Base-by-base conservation (phyloP, 345 rosid genomes). In the Brassica juncea region DNA sequence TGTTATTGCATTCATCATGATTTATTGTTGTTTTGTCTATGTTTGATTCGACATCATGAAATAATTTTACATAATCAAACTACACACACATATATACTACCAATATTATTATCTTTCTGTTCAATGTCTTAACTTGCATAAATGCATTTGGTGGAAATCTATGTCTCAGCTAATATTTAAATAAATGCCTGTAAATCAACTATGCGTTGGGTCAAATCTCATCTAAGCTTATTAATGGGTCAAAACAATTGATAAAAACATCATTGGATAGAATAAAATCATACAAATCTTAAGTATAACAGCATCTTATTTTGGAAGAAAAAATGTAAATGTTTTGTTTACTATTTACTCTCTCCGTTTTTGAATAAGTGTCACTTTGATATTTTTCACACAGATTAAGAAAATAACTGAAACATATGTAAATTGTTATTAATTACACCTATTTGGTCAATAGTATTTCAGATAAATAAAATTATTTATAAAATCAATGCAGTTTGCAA, bases 141-240 rank as follows among this genome's bases (percentile, higher is more conserved):
- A 28, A 72, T 65, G 47, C 27, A 79, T 72, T 59, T 66, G 72
- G 69, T 73, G 11, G 82, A 79, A 66, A 73, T 77, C 73, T 58
- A 73, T 79, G 82, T 44, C 63, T 67, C 69, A 79, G 32, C 82
- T 49, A 73, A 72, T 37, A 19, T 44, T 19, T 79, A 66, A 52
- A 52, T 34, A 74, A 74, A 52, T 80, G 66, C 35, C 79, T 73
- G 27, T 39, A 73, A 74, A 62, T 70, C 60, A 63, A 61, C n/a
- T 1, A 34, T 52, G 21, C 11, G 66, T 74, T 70, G 72, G 76
- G 75, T 54, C 76, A 80, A 63, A 74, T 75, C 79, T 42, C 49
- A 52, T 54, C 3, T 27, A 37, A 69, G 34, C 61, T 52, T 80
- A 52, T 59, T 68, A 61, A 69, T 74, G 16, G 31, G 67, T 80